Evolutionary conservation across 2,329 filamentous ascomycete species (phyloP).

Genomic region (Neurospora sp.): DNA sequence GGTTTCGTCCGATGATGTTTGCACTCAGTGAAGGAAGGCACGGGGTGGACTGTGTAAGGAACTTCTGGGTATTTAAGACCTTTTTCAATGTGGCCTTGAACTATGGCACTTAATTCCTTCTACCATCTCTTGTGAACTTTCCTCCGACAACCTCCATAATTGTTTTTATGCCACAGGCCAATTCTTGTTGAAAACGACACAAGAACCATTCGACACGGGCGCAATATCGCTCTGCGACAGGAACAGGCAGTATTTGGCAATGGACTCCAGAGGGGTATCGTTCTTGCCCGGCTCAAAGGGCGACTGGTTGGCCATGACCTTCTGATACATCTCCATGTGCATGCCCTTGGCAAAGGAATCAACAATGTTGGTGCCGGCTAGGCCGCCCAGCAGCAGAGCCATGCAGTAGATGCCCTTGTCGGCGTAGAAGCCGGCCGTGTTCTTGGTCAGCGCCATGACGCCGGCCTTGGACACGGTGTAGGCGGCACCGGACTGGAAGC

Average conservation of each 20-base stretch:
- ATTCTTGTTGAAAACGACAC: conserved; percentile 26
- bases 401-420: conserved; percentile 43
- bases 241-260: conserved; percentile 30
- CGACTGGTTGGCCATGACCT: conserved; percentile 19
- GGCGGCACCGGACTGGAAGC: conserved; percentile 22
- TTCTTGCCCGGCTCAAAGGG: conserved; percentile 22
- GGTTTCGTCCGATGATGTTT: not conserved
- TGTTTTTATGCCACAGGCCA: conserved; percentile 23
- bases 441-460: conserved; percentile 34
- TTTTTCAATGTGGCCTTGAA: not conserved
- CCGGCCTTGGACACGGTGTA: conserved; percentile 21
- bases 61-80: not conserved
- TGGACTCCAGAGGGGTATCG: conserved; percentile 23
- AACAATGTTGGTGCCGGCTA: conserved; percentile 42
- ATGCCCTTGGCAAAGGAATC: conserved; percentile 30
- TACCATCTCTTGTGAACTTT: not conserved
- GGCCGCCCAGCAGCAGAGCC: conserved; percentile 41
- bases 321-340: conserved; percentile 24
- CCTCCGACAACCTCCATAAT: not conserved
- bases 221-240: conserved; percentile 26
- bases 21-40: not conserved
- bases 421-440: conserved; percentile 47
- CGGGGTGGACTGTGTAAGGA: not conserved
- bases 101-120: not conserved
- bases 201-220: conserved; percentile 23